Conservation (phyloP, 2,329 filamentous ascomycete genomes). For the Sarocladium strictum region DNA sequence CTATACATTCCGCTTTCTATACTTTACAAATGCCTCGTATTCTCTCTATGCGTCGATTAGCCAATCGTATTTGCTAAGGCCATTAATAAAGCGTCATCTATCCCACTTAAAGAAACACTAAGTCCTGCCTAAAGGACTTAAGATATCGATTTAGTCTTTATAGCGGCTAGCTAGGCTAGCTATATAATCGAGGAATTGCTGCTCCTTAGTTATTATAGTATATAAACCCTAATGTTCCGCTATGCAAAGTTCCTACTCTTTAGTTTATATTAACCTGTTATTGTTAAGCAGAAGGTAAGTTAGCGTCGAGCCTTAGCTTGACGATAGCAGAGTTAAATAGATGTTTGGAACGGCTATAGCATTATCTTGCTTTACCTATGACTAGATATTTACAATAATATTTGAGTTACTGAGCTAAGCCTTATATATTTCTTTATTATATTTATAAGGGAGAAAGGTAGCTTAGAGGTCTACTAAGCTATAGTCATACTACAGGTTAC, state of each 20-base stretch:
- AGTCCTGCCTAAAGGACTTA: background rate
- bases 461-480: constrained; percentile 9
- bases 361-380: background rate
- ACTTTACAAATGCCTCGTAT: background rate
- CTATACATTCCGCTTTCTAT: background rate
- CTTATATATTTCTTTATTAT: constrained; percentile 9
- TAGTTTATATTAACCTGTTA: background rate
- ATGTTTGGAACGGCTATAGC: background rate
- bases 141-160: background rate
- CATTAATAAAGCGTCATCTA: background rate
- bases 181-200: background rate
- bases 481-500: constrained; percentile 9
- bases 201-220: background rate
- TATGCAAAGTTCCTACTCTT: background rate
- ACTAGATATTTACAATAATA: background rate
- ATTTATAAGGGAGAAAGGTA: constrained; percentile 8
- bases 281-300: background rate
- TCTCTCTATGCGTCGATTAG: background rate
- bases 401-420: constrained; percentile 10
- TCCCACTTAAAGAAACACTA: background rate
- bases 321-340: background rate
- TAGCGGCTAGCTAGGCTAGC: background rate
- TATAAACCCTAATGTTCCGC: background rate
- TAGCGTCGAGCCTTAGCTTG: background rate
- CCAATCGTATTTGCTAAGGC: background rate